A percentile compares a stretch with the other conserved stretches of the same genome.
phyloP scores from a whole-genome alignment of 2,329 filamentous ascomycete genomes.

The Botrytis aclada region DNA sequence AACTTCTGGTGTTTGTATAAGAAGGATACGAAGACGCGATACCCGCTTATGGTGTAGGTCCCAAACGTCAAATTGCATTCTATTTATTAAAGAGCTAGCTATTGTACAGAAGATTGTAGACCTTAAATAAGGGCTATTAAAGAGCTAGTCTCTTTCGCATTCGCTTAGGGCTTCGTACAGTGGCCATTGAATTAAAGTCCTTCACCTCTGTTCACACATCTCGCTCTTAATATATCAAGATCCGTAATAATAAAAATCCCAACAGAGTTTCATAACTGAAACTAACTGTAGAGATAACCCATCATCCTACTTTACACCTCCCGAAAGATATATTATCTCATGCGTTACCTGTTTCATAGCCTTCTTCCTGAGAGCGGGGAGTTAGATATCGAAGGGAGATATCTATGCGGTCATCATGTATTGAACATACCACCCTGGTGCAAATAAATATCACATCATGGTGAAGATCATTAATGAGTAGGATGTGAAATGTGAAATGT shows the following conservation, averaged over 20 bases:
- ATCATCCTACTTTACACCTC: not conserved
- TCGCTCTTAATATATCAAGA: not conserved
- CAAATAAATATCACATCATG: not conserved
- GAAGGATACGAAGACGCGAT: too few species aligned
- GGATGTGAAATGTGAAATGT: not conserved
- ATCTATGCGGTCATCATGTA: not conserved
- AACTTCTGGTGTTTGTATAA: too few species aligned
- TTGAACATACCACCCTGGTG: not conserved
- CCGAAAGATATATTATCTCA: not conserved
- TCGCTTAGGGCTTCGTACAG: too few species aligned
- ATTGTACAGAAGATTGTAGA: too few species aligned
- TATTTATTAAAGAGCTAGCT: too few species aligned
- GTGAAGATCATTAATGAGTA: not conserved
- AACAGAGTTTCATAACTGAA: not conserved
- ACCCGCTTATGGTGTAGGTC: too few species aligned
- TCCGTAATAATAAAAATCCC: not conserved
- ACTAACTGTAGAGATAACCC: not conserved
- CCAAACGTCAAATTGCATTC: too few species aligned
- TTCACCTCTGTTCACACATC: too few species aligned
- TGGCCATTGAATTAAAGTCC: too few species aligned
- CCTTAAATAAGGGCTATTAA: too few species aligned
- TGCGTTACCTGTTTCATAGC: not conserved
- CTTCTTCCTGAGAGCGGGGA: not conserved
- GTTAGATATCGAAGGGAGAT: not conserved
- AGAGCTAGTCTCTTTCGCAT: too few species aligned